These are phyloP conservation scores for Chytriomyces confervae DNA, from an alignment of 192 early-diverging fungal species.

Conservation along the genomic window DNA sequence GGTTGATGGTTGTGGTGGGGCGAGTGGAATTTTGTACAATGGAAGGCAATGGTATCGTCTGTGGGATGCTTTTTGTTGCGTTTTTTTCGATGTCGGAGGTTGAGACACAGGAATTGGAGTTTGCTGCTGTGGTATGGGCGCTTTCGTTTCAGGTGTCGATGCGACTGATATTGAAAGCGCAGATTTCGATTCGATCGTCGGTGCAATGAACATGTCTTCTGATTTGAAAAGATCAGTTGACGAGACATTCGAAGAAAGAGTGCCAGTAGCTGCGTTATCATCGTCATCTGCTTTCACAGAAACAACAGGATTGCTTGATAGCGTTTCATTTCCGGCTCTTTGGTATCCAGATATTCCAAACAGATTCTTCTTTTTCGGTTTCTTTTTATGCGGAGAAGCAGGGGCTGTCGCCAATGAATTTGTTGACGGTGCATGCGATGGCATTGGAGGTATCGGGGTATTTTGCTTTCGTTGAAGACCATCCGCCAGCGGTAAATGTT, in stretches of 20 bases:
- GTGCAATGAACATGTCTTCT: neutral
- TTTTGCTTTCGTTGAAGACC: no score
- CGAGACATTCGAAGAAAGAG: neutral
- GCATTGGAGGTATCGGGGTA: neutral
- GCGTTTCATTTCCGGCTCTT: conserved; percentile 22
- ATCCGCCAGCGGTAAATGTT: no score
- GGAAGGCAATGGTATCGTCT: conserved; percentile 45
- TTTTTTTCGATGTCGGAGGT: neutral
- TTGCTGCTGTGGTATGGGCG: neutral
- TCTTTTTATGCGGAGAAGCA: conserved; percentile 26
- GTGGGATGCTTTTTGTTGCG: neutral
- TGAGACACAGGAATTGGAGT: neutral
- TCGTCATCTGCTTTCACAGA: neutral
- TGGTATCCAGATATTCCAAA: conserved; percentile 41
- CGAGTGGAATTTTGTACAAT: conserved; percentile 43
- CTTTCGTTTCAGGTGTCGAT: neutral
- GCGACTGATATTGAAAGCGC: neutral
- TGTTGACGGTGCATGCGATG: neutral
- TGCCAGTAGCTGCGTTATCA: no score
- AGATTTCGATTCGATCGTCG: neutral
- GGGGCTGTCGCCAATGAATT: neutral
- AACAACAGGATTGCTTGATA: neutral
- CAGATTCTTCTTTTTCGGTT: conserved; percentile 32
- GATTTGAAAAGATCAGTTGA: conserved; percentile 1
- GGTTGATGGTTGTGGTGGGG: conserved; percentile 18